Evolutionary conservation across 495 filamentous ascomycete species (phyloP).

Genomic region (Penicillium antarcticum): DNA sequence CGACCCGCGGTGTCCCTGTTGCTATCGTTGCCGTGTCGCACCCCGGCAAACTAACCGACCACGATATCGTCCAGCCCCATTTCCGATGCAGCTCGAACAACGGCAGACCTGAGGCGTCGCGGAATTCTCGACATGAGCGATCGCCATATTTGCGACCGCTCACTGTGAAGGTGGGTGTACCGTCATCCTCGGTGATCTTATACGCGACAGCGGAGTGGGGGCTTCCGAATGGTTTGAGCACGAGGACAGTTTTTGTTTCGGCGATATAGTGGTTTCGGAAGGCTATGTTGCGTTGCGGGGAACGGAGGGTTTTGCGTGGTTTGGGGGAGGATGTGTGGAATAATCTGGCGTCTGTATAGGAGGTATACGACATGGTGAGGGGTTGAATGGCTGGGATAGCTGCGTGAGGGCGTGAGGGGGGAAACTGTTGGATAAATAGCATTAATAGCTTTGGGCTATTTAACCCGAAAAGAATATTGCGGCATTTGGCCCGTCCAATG

Average conservation of each 20-base stretch:
- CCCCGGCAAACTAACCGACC: constrained; percentile 27
- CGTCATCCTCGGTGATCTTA: constrained; percentile 21
- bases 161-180: constrained; percentile 16
- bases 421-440: neutral
- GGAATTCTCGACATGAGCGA: constrained; percentile 25
- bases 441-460: neutral
- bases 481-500: neutral
- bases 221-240: constrained; percentile 17
- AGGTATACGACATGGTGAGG: constrained; percentile 16
- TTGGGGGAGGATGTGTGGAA: constrained; percentile 4
- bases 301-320: constrained; percentile 13
- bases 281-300: constrained; percentile 22
- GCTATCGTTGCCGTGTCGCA: constrained; percentile 10
- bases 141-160: constrained; percentile 19
- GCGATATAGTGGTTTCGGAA: constrained; percentile 22
- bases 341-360: constrained; percentile 14
- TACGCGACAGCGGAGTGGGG: constrained; percentile 19
- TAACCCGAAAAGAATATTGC: neutral
- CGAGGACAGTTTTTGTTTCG: constrained; percentile 16
- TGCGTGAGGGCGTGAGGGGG: neutral
- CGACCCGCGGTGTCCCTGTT: constrained; percentile 9
- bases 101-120: constrained; percentile 25
- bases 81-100: constrained; percentile 25
- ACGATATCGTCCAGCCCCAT: constrained; percentile 6
- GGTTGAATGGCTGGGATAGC: neutral